Evolutionary conservation across 163 green algal genomes (phyloP).

Genomic region (Coccomyxa subellipsoidea): DNA sequence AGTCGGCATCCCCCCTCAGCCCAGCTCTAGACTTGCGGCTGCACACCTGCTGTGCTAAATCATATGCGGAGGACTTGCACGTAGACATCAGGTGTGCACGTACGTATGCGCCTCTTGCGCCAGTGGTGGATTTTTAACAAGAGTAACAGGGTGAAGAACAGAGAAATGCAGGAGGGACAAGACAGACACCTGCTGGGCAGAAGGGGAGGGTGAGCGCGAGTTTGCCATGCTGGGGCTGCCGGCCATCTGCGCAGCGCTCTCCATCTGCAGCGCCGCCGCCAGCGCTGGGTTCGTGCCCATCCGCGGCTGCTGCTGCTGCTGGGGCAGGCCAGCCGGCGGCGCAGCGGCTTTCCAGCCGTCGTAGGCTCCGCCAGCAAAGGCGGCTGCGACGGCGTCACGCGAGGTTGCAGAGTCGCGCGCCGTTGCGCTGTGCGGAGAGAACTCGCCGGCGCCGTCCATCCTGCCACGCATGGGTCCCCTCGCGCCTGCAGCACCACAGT

Average conservation of each 20-base stretch:
- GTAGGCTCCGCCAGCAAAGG: neutral
- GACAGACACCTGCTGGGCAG: constrained; percentile 1
- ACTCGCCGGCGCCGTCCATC: neutral
- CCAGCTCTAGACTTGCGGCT: too few relatives aligned
- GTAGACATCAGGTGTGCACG: too few relatives aligned
- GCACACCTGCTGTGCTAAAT: too few relatives aligned
- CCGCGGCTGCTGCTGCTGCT: neutral
- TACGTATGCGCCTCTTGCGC: too few relatives aligned
- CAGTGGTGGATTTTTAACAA: too few relatives aligned
- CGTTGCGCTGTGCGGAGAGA: neutral
- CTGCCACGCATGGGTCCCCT: neutral
- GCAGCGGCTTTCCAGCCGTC: neutral
- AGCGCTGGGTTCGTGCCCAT: neutral
- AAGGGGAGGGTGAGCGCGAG: neutral
- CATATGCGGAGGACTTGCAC: too few relatives aligned
- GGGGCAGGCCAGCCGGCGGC: neutral
- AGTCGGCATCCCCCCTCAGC: neutral
- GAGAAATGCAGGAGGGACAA: too few relatives aligned
- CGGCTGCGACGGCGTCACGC: neutral
- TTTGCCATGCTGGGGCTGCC: neutral
- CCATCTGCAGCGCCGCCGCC: neutral
- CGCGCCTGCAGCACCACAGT: neutral
- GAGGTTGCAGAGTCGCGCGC: neutral
- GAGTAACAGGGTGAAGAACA: too few relatives aligned
- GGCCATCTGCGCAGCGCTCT: neutral